A percentile compares a stretch with the other conserved stretches of the same genome.
phyloP scores from a whole-genome alignment of 1,284 basidiomycete species.

The Rhizoctonia solani region DNA sequence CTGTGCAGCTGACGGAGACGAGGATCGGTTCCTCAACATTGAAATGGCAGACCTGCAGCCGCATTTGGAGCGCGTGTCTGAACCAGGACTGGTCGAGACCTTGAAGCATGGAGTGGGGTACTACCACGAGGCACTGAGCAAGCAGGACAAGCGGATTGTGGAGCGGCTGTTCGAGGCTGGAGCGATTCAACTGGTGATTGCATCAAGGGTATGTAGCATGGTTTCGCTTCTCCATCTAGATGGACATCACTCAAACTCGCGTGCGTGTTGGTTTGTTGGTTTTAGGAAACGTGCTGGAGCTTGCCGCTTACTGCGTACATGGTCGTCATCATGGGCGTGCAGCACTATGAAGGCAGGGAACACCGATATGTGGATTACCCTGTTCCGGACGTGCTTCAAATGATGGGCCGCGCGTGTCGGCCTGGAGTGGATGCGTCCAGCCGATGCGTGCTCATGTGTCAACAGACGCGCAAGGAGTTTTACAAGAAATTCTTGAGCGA shows the following conservation, averaged over 20 bases:
- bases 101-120: slow-evolving; percentile 92
- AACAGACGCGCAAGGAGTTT: slow-evolving; percentile 95
- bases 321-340: slow-evolving; percentile 98
- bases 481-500: slow-evolving; percentile 99
- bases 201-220: slow-evolving; percentile 70
- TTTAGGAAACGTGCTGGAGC: slow-evolving; percentile 93
- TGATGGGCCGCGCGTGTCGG: slow-evolving; percentile 96
- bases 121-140: slow-evolving; percentile 92
- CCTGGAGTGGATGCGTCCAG: slow-evolving; percentile 84
- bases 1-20: slow-evolving; percentile 84
- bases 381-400: slow-evolving; percentile 95
- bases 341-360: slow-evolving; percentile 93
- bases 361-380: slow-evolving; percentile 98
- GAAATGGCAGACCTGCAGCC: slow-evolving; percentile 82
- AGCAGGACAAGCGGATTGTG: slow-evolving; percentile 91
- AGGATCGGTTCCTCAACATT: slow-evolving; percentile 88
- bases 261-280: too few species aligned
- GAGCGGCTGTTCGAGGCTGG: slow-evolving; percentile 93
- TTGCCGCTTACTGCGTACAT: slow-evolving; percentile 92
- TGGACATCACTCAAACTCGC: not conserved
- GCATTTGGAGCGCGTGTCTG: slow-evolving; percentile 84
- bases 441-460: slow-evolving; percentile 94
- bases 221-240: not conserved
- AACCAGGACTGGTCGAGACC: slow-evolving; percentile 78
- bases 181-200: slow-evolving; percentile 93